Percentiles rank a stretch among this genome's conserved stretches.
These are phyloP conservation scores for Nemania diffusa DNA, from an alignment of 2,329 filamentous ascomycete genomes.

Conservation along the genomic window DNA sequence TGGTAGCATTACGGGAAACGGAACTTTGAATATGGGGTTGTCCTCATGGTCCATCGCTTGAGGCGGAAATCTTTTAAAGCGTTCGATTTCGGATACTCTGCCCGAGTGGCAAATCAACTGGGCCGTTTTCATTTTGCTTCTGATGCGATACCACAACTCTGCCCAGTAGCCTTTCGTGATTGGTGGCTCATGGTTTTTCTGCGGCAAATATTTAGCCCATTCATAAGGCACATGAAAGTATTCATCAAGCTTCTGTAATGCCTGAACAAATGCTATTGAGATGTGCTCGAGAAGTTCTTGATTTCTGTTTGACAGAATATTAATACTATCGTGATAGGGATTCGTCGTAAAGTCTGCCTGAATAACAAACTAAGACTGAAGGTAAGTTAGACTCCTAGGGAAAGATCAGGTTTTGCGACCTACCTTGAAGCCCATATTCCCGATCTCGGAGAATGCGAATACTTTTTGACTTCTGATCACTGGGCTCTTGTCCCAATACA, in stretches of 20 bases:
- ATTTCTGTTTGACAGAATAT: constrained; percentile 53
- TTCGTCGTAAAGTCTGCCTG: constrained; percentile 61
- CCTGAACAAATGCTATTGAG: constrained; percentile 53
- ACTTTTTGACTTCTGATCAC: constrained; percentile 54
- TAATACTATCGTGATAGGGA: constrained; percentile 57
- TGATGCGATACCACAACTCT: not conserved
- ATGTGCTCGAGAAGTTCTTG: constrained; percentile 50
- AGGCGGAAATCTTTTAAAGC: not conserved
- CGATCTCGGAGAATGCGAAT: constrained; percentile 59
- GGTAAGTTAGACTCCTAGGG: not conserved
- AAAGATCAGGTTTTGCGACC: not conserved
- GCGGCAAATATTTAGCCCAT: constrained; percentile 60
- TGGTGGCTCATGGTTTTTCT: constrained; percentile 25
- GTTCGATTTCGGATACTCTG: not conserved
- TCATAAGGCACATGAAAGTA: constrained; percentile 50
- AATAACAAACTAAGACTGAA: constrained; percentile 56
- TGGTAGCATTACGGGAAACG: not conserved
- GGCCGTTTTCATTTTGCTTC: not conserved
- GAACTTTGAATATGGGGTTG: constrained; percentile 1
- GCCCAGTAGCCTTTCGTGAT: constrained; percentile 36
- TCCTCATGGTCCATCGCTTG: constrained; percentile 1
- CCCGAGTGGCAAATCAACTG: constrained; percentile 43
- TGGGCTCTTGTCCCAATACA: constrained; percentile 48
- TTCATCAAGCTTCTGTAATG: constrained; percentile 53
- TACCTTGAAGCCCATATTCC: constrained; percentile 54